Percentiles rank a stretch among this genome's conserved stretches.
phyloP scores from a whole-genome alignment of 1,139 yeast species.

The Debaryomyces psychrophilus region DNA sequence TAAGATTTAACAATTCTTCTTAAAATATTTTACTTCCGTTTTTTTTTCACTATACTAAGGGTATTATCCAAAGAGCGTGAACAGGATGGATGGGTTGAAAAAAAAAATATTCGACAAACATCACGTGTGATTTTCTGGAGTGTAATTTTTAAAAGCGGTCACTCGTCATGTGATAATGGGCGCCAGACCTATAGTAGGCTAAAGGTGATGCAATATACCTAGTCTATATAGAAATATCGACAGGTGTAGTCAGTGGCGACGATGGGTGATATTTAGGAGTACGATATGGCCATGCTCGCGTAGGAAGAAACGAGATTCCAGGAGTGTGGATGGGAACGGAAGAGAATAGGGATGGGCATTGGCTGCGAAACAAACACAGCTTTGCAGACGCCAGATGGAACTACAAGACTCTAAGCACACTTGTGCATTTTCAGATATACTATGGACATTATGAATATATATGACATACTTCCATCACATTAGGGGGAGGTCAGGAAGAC shows the following conservation, averaged over 20 bases:
- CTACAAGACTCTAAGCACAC: no score
- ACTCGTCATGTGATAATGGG: not conserved
- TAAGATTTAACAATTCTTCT: conserved; percentile 4
- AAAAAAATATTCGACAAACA: not conserved
- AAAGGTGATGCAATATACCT: not conserved
- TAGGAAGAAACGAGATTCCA: no score
- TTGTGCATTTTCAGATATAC: no score
- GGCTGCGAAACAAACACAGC: no score
- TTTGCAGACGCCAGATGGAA: no score
- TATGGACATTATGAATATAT: no score
- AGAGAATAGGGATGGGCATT: no score
- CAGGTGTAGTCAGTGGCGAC: not conserved
- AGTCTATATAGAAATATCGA: not conserved
- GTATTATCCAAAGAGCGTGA: conserved; percentile 4
- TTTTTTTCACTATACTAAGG: conserved; percentile 5
- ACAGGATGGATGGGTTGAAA: conserved; percentile 7
- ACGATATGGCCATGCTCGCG: no score
- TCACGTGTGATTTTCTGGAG: not conserved
- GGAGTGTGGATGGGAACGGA: no score
- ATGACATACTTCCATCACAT: no score
- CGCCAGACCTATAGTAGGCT: not conserved
- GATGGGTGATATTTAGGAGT: no score
- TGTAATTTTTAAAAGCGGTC: not conserved
- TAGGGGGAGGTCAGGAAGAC: no score
- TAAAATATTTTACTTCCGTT: conserved; percentile 4